Base-by-base conservation (phyloP, 371 early-diverging fungal species). In the Mucor lusitanicus region DNA sequence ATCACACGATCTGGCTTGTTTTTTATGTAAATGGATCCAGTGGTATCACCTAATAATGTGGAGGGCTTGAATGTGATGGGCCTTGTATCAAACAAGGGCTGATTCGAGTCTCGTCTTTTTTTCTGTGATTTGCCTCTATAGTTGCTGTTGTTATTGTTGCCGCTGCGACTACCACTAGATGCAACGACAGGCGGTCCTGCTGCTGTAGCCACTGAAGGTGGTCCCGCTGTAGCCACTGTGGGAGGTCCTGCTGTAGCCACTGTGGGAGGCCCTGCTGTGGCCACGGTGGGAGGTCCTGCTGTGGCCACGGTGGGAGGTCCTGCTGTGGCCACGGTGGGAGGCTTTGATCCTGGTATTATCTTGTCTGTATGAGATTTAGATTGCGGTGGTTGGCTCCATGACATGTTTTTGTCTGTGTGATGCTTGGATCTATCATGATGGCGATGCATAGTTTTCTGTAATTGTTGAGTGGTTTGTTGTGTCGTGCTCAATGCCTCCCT, bases 1-100 rank as follows among this genome's bases (percentile, higher is more conserved):
- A 72, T 30, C 1, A 72, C 68, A 17, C 72, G 61, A 27, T 58
- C 25, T 9, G 72, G 72, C 27, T 67, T 67, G 21, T 37, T 64
- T 8, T 30, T 21, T 13, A 71, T 44, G 5, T n/a, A 11, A 21
- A 71, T 17, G 1, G 56, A 23, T 3, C 66, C 70, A 21, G 33
- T 37, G 6, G n/a, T 13, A 19, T 42, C 21, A 0, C 65, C 70
- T 6, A 48, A 30, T 4, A 70, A 33, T 3, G 39, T 15, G 6
- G 9, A 25, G 19, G 27, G 40, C 28, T 42, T 60, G 15, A 28
- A 15, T 8, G 6, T 60, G 28, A 11, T 42, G 12, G 55, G 55
- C 32, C 3, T 55, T 30, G 30, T 21, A 11, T 30, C 12, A 8
- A 55, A 55, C 15, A 55, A 28, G 0, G 55, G 55, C 17, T 30